A percentile compares a stretch with the other conserved stretches of the same genome.
Conservation (phyloP, 768 basidiomycete species). For the Pleurotus djamor region DNA sequence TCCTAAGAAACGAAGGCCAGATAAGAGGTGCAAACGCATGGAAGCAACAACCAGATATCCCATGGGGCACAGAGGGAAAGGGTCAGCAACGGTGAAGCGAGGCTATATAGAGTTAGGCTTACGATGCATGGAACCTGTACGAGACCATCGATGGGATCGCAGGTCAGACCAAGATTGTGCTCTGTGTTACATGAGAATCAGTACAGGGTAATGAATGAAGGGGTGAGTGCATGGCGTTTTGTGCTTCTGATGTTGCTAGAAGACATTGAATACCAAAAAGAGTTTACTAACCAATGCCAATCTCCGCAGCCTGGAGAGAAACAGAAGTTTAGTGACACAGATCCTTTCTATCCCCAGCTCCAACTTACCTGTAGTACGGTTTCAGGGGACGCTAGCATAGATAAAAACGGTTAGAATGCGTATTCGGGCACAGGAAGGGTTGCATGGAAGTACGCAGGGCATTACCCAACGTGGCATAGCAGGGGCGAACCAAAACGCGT, state of each 20-base stretch:
- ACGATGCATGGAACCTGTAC: constrained; percentile 97
- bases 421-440: neutral
- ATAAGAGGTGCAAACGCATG: neutral
- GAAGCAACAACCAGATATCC: neutral
- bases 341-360: constrained; percentile 11
- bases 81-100: neutral
- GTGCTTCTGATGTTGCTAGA: neutral
- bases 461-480: too few species aligned
- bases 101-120: constrained; percentile 19
- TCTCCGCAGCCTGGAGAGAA: constrained; percentile 69
- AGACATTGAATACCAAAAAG: neutral
- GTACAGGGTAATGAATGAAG: neutral
- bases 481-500: too few species aligned
- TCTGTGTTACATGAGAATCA: constrained; percentile 35
- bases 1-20: constrained; percentile 43
- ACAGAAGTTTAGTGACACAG: neutral
- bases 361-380: neutral
- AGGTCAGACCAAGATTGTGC: constrained; percentile 87
- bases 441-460: neutral
- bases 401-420: neutral
- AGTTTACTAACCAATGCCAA: constrained; percentile 70
- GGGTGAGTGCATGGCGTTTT: too few species aligned
- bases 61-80: neutral
- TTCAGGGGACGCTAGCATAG: neutral
- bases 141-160: constrained; percentile 91